Evolutionary conservation across 805 yeast genomes (phyloP), one percentile per base, ranked within the genome.

Genomic region (Candida ficus): DNA sequence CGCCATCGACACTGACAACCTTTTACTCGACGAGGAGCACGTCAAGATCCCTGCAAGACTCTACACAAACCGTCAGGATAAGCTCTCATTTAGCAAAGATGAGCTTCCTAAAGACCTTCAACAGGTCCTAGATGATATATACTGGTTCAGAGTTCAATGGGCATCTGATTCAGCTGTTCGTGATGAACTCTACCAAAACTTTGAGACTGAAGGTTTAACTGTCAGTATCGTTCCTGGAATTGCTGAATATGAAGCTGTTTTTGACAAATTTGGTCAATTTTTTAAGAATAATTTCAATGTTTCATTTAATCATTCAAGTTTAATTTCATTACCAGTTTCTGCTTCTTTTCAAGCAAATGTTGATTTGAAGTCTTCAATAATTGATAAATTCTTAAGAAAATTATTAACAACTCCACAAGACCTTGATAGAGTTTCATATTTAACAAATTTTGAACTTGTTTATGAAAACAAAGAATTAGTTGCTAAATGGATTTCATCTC

Each of bases 1-100:
- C 18, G 22, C 50, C 5, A 50, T 54, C 17, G 57, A 49, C 34
- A 52, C 58, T 4, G 56, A 54, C 31, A 54, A 54, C 25, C 43
- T 47, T 3, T 28, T 47, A 4, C 41, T 54, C 19, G 38, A 44
- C 11, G 50, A 45, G 31, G 43, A 46, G 1, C 20, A 37, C 3
- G 43, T 54, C 21, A 38, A 37, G 8, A 29, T 52, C 9, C 58
- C 58, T 1, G 53, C 49, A 2, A 43, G 56, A 1, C 35, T 54
- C 19, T 47, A 46, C 36, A 37, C 19, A 5, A 32, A 36, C 3
- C 48, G 53, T 34, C 56, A 54, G 29, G 53, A 50, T 22, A 43
- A 50, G 20, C 42, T 54, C 10, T 46, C 47, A 1, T 23, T 54
- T 11, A 4, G 35, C 4, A n/a, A 20, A 10, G 46, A 46, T 18